These are phyloP conservation scores for Leccinum pachyderme DNA, from an alignment of 1,284 basidiomycete genomes.

Conservation along the genomic window DNA sequence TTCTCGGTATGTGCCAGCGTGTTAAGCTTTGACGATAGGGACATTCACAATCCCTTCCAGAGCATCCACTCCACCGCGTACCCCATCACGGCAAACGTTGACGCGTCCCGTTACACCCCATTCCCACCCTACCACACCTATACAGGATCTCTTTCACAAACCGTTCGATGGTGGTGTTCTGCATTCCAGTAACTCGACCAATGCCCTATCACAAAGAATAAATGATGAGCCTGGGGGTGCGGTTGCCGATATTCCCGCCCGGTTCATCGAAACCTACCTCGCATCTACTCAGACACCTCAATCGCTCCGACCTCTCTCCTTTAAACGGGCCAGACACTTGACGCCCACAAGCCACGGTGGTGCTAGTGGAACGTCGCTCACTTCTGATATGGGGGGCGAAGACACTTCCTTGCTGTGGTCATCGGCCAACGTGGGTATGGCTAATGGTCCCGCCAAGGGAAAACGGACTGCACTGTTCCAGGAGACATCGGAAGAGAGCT, in stretches of 20 bases:
- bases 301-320: slow-evolving; percentile 63
- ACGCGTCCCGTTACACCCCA: slow-evolving; percentile 18
- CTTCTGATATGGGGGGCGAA: slow-evolving; percentile 25
- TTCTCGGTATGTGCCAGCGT: slow-evolving; percentile 16
- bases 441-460: slow-evolving; percentile 66
- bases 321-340: slow-evolving; percentile 54
- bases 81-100: slow-evolving; percentile 14
- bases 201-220: slow-evolving; percentile 8
- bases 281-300: slow-evolving; percentile 53
- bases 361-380: slow-evolving; percentile 3
- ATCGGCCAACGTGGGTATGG: slow-evolving; percentile 52
- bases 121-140: slow-evolving; percentile 15
- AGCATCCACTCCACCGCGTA: slow-evolving; percentile 20
- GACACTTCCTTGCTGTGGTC: slow-evolving; percentile 32
- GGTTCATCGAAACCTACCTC: slow-evolving; percentile 47
- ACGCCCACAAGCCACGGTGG: slow-evolving; percentile 18
- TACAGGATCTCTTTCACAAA: not conserved
- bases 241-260: slow-evolving; percentile 55
- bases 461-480: slow-evolving; percentile 70
- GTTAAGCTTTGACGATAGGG: not conserved
- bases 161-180: slow-evolving; percentile 18
- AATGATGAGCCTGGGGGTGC: slow-evolving; percentile 45
- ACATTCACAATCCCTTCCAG: slow-evolving; percentile 4
- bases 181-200: not conserved
- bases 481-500: slow-evolving; percentile 77